A percentile compares a stretch with the other conserved stretches of the same genome.
Evolutionary conservation across 2,329 filamentous ascomycete species (phyloP).

Genomic region (Fusarium globosum): DNA sequence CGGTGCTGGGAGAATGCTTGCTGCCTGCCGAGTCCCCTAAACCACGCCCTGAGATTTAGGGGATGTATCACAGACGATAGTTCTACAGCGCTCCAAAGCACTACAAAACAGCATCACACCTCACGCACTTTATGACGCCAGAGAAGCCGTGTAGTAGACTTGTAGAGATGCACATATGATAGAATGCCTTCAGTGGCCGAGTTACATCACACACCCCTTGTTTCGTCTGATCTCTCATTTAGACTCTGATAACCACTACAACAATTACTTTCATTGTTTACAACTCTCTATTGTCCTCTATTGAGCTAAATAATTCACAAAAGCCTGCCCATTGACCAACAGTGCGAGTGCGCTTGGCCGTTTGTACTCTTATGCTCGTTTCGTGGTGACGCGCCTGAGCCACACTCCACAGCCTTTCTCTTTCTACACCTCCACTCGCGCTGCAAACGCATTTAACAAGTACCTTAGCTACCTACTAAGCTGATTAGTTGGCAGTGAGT

Average conservation of each 20-base stretch:
- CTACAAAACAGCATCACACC: not conserved
- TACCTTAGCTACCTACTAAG: not conserved
- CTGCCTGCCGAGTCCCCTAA: not conserved
- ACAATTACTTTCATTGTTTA: not conserved
- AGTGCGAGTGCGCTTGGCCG: not conserved
- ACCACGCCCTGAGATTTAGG: conserved; percentile 2
- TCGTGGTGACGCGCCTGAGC: not conserved
- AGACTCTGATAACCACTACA: not conserved
- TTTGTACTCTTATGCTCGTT: not conserved
- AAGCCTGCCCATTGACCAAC: not conserved
- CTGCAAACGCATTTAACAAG: not conserved
- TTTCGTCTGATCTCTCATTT: not conserved
- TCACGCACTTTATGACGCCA: not conserved
- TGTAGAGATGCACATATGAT: too few species aligned
- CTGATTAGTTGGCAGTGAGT: conserved; percentile 5
- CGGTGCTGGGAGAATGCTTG: conserved; percentile 1
- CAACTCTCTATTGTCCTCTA: not conserved
- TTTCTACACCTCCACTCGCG: not conserved
- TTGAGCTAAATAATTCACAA: not conserved
- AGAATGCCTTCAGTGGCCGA: not conserved
- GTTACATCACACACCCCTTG: not conserved
- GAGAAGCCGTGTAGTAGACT: too few species aligned
- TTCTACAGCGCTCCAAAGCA: not conserved
- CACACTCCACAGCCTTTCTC: not conserved
- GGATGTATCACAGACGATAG: not conserved